A percentile compares a stretch with the other conserved stretches of the same genome.
phyloP scores from a whole-genome alignment of 371 early-diverging fungal species.

The Dichotomocladium elegans region DNA sequence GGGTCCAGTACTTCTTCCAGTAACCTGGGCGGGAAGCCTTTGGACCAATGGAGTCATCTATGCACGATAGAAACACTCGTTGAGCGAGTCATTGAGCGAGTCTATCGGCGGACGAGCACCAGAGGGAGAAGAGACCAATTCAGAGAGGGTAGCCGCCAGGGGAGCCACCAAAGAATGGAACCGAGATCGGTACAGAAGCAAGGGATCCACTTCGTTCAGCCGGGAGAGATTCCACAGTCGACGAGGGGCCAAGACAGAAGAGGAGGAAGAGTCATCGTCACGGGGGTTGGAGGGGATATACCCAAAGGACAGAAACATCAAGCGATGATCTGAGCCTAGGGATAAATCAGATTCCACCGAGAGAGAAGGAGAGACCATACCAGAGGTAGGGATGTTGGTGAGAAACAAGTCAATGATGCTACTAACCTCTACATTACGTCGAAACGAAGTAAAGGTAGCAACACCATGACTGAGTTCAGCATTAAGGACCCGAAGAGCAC shows the following conservation, averaged over 20 bases:
- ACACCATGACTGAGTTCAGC: not conserved
- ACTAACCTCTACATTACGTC: not conserved
- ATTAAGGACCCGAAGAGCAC: not conserved
- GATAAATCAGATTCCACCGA: not conserved
- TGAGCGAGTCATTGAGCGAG: too few relatives aligned
- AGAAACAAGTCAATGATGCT: conserved; percentile 8
- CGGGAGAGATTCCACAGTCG: not conserved
- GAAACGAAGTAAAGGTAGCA: conserved; percentile 4
- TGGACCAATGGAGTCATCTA: not conserved
- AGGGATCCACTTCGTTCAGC: not conserved
- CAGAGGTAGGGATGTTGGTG: not conserved
- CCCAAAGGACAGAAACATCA: too few relatives aligned
- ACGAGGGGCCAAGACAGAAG: not conserved
- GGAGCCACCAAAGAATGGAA: not conserved
- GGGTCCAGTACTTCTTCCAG: too few relatives aligned
- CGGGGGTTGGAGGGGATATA: not conserved
- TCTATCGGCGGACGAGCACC: not conserved
- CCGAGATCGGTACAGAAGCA: not conserved
- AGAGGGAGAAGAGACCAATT: not conserved
- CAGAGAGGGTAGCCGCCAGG: not conserved
- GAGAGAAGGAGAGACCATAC: too few relatives aligned
- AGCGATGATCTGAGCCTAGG: conserved; percentile 6
- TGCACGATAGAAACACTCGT: not conserved
- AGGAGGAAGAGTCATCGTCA: not conserved
- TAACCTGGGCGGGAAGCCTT: too few relatives aligned